Evolutionary conservation across 1,284 basidiomycete genomes (phyloP).

Genomic region (Ustilago tritici): DNA sequence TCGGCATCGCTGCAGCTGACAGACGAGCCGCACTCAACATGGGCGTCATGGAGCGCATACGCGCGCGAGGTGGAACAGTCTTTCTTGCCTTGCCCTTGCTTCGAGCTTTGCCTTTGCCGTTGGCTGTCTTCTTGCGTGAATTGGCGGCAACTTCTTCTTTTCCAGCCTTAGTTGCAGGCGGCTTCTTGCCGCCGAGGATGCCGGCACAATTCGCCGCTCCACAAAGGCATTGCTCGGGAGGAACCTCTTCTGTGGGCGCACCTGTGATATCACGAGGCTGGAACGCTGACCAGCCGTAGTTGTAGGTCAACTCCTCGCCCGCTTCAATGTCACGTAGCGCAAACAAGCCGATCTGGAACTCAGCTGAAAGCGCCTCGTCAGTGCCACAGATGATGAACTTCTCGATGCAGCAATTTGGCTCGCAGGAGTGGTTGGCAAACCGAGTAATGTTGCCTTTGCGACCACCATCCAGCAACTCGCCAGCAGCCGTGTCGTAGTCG

Average conservation of each 20-base stretch:
- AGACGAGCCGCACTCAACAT: constrained; percentile 25
- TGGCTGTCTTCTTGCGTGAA: constrained; percentile 38
- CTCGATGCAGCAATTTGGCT: constrained; percentile 64
- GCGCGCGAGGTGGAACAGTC: constrained; percentile 10
- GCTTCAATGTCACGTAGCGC: constrained; percentile 61
- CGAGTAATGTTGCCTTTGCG: constrained; percentile 64
- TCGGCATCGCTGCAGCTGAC: constrained; percentile 31
- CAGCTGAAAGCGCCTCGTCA: constrained; percentile 57
- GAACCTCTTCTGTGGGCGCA: constrained; percentile 29
- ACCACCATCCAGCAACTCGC: constrained; percentile 64
- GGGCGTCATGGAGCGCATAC: constrained; percentile 31
- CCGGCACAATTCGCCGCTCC: constrained; percentile 59
- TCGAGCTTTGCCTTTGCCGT: constrained; percentile 23
- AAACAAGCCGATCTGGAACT: constrained; percentile 66
- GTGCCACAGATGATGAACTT: constrained; percentile 65
- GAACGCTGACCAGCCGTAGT: constrained; percentile 65
- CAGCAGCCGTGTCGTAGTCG: constrained; percentile 63
- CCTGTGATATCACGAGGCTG: constrained; percentile 54
- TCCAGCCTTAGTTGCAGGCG: constrained; percentile 15
- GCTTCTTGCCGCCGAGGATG: constrained; percentile 59
- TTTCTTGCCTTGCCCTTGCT: constrained; percentile 22
- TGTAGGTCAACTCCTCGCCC: constrained; percentile 66
- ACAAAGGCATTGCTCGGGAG: constrained; percentile 52
- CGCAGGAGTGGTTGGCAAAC: constrained; percentile 66
- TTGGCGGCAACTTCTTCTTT: constrained; percentile 8